Conservation (phyloP, 306 rosid genomes). For the Ammopiptanthus mongolicus region DNA sequence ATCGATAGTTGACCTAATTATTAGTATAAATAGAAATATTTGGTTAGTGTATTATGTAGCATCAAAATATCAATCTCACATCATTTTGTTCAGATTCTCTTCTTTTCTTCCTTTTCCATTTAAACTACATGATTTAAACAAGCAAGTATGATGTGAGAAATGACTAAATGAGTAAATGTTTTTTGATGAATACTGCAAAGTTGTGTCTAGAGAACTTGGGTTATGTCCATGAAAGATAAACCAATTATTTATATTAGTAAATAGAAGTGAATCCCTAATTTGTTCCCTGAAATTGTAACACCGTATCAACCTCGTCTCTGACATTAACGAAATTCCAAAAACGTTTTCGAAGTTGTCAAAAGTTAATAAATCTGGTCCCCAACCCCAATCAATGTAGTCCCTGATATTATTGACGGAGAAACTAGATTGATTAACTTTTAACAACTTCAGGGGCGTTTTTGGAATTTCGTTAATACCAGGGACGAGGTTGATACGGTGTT, state of each 20-base stretch:
- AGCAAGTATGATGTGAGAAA: background rate
- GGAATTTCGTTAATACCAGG: too few relatives aligned
- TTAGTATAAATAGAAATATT: background rate
- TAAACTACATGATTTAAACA: background rate
- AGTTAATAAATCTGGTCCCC: too few relatives aligned
- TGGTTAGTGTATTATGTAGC: background rate
- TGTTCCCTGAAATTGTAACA: too few relatives aligned
- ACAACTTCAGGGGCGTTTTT: too few relatives aligned
- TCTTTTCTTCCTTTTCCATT: background rate
- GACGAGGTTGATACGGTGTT: too few relatives aligned
- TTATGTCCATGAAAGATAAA: background rate
- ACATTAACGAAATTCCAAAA: too few relatives aligned
- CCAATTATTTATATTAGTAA: background rate
- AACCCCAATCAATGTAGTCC: too few relatives aligned
- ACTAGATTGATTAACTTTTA: too few relatives aligned
- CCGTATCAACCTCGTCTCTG: too few relatives aligned
- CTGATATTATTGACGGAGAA: too few relatives aligned
- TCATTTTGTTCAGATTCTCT: background rate
- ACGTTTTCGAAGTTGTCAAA: too few relatives aligned
- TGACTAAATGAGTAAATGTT: background rate
- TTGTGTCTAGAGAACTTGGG: background rate
- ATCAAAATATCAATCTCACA: background rate
- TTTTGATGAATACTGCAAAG: background rate
- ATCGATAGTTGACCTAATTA: background rate
- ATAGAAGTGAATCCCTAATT: too few relatives aligned